Base-by-base conservation (phyloP, 139 green algal species). In the Edaphochlamys debaryana region DNA sequence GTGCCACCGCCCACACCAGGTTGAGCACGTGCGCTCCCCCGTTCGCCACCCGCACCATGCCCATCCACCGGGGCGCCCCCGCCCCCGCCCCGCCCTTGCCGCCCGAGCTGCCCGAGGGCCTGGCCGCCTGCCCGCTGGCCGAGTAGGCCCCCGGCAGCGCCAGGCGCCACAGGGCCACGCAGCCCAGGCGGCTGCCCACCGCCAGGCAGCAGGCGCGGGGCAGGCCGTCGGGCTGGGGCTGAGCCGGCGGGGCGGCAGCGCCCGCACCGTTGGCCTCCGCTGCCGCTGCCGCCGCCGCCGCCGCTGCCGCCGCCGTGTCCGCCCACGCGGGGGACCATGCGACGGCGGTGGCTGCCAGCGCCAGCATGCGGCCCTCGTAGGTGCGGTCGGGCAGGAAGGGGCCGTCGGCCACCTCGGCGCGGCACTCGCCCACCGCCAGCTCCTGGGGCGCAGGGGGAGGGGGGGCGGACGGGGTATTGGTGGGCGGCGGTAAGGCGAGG, bases 311-410 rank as follows among this genome's bases (percentile, higher is more conserved):
- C 34, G 50, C 38, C 4, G 56, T n/a, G n/a, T n/a, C 22, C 56
- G 30, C 56, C 17, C 25, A 72, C 8, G 60, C 20, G 4, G 75
- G 75, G 6, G 75, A 81, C 75, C 75, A 81, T 17, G 75, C 13
- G 1, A 81, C 19, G 75, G 60, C 71, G 11, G 62, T 71, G 60
- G 75, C 60, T 2, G 60, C 41, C 3, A 81, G 40, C 25, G 60
- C 60, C 40, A 81, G 75, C 23, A 60, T 41, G 40, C 75, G 75
- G 37, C 41, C 60, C 38, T 81, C 75, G 41, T 81, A 80, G 58
- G 41, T 34, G 27, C 38, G 15, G 36, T 63, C 66, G 40, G 74
- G 74, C 38, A 80, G 30, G 29, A 9, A 41, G 29, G 38, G 13
- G 30, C 37, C 56, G 34, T 19, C 42, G 52, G 19, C 9, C 36